Percentiles rank a stretch among this genome's conserved stretches.
phyloP scores from a whole-genome alignment of 2,329 filamentous ascomycete species.

The Aspergillus sp. region DNA sequence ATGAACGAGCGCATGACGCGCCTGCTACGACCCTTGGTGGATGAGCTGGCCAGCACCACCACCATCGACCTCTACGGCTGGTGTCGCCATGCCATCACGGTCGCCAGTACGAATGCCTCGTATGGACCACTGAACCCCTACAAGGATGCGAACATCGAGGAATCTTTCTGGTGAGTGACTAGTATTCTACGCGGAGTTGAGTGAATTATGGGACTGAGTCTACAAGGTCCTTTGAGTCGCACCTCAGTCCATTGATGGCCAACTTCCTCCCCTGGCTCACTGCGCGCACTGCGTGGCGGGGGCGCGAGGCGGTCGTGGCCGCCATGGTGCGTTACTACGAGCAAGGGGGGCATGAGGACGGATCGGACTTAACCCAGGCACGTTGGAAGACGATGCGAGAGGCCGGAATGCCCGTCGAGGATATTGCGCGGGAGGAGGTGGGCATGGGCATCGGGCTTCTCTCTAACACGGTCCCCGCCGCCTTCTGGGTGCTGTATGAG shows the following conservation, averaged over 20 bases:
- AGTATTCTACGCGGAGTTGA: background rate
- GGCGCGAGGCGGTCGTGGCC: conserved; percentile 36
- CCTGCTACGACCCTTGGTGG: conserved; percentile 16
- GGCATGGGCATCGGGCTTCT: conserved; percentile 38
- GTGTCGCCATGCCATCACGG: conserved; percentile 29
- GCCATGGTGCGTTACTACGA: conserved; percentile 47
- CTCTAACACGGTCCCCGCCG: conserved; percentile 47
- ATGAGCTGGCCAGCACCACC: conserved; percentile 16
- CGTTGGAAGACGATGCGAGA: conserved; percentile 20
- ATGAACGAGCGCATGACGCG: conserved; percentile 31
- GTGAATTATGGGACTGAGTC: background rate
- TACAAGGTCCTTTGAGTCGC: conserved; percentile 44
- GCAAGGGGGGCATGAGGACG: conserved; percentile 40
- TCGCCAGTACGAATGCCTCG: conserved; percentile 30
- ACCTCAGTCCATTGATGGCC: conserved; percentile 32
- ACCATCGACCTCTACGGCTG: conserved; percentile 30
- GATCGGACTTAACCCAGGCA: conserved; percentile 25
- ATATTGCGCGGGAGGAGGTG: conserved; percentile 32
- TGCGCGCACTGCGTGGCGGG: conserved; percentile 42
- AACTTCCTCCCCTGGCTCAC: conserved; percentile 39
- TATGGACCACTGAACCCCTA: conserved; percentile 36
- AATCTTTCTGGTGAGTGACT: conserved; percentile 8
- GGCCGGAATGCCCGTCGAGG: conserved; percentile 20
- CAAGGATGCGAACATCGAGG: conserved; percentile 14
- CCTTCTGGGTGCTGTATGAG: conserved; percentile 51